Evolutionary conservation across 306 rosid genomes (phyloP).

Genomic region (Quercus alba): DNA sequence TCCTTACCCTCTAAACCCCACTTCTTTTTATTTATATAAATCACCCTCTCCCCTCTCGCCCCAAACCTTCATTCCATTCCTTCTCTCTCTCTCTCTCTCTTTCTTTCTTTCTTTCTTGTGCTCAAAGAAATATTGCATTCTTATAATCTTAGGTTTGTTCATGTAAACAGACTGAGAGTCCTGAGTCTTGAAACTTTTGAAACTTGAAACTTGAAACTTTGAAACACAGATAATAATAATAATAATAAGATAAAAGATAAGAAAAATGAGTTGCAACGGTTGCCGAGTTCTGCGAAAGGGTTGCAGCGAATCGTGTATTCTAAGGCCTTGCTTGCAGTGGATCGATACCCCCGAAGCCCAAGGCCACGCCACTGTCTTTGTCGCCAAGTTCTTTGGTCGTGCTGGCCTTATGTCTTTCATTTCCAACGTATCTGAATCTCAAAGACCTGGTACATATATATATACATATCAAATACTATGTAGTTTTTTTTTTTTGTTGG

Average conservation of each 20-base stretch:
- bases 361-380: slow-evolving; percentile 94
- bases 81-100: background rate
- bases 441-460: slow-evolving; percentile 56
- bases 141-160: background rate
- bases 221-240: no score
- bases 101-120: slow-evolving; percentile 17
- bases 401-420: slow-evolving; percentile 99
- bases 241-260: no score
- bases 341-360: slow-evolving; percentile 86
- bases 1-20: background rate
- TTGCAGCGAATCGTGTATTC: slow-evolving; percentile 87
- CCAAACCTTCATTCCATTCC: slow-evolving; percentile 21
- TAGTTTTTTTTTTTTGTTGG: background rate
- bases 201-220: no score
- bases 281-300: slow-evolving; percentile 98
- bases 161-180: slow-evolving; percentile 21
- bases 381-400: slow-evolving; percentile 98
- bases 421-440: slow-evolving; percentile 81
- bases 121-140: slow-evolving; percentile 9
- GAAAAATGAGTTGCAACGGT: slow-evolving; percentile 90
- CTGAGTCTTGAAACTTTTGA: background rate
- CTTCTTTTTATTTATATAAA: slow-evolving; percentile 29
- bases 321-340: slow-evolving; percentile 92
- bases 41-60: slow-evolving; percentile 10
- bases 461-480: no score